Conservation (phyloP, 2,329 filamentous ascomycete genomes). For the Myriosclerotinia curreyana region DNA sequence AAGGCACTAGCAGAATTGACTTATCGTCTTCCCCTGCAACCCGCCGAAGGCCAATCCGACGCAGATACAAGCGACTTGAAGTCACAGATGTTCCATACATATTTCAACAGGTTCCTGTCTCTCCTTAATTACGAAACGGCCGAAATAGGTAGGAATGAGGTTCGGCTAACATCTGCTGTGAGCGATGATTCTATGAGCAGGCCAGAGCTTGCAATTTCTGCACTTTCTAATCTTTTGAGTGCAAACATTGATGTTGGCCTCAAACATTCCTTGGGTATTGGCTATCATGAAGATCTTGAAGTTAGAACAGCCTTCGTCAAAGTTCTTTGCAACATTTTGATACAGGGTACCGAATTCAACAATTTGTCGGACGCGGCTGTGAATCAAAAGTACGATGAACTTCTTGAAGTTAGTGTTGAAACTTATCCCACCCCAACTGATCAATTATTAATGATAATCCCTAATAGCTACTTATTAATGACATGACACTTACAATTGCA, state of each 20-base stretch:
- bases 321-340: slow-evolving; percentile 66
- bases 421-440: slow-evolving; percentile 18
- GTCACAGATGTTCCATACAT: slow-evolving; percentile 68
- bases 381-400: slow-evolving; percentile 65
- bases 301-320: slow-evolving; percentile 68
- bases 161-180: slow-evolving; percentile 40
- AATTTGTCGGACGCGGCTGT: slow-evolving; percentile 65
- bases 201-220: slow-evolving; percentile 63
- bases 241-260: slow-evolving; percentile 70
- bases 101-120: slow-evolving; percentile 67
- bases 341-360: slow-evolving; percentile 70
- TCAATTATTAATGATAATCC: slow-evolving; percentile 21
- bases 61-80: slow-evolving; percentile 66
- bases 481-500: slow-evolving; percentile 60
- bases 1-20: slow-evolving; percentile 64
- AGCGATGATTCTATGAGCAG: slow-evolving; percentile 55
- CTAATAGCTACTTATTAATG: slow-evolving; percentile 55
- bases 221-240: slow-evolving; percentile 65
- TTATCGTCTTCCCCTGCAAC: slow-evolving; percentile 63
- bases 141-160: slow-evolving; percentile 47
- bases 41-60: slow-evolving; percentile 62
- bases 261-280: slow-evolving; percentile 67
- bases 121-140: slow-evolving; percentile 57
- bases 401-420: slow-evolving; percentile 51
- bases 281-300: slow-evolving; percentile 67